A percentile compares a stretch with the other conserved stretches of the same genome.
Evolutionary conservation across 768 basidiomycete species (phyloP).

Genomic region (Russula foetens): DNA sequence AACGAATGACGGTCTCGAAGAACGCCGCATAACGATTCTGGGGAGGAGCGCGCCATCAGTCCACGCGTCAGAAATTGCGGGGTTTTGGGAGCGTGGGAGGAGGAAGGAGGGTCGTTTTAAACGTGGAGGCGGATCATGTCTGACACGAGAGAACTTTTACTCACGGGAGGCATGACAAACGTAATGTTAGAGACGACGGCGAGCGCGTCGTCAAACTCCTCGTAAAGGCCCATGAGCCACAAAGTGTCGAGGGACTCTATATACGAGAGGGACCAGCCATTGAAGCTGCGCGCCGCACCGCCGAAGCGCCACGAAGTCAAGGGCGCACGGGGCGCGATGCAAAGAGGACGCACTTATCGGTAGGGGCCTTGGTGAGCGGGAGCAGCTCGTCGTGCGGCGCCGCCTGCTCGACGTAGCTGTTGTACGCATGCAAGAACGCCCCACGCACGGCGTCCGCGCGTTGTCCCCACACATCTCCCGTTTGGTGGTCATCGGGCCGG

Average conservation of each 20-base stretch:
- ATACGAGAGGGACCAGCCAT: conserved; percentile 71
- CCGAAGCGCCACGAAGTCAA: not conserved
- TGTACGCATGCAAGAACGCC: conserved; percentile 61
- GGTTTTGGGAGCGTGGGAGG: no score
- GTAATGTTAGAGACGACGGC: conserved; percentile 41
- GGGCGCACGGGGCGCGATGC: not conserved
- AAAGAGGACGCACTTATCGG: conserved; percentile 41
- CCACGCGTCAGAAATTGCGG: not conserved
- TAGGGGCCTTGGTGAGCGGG: conserved; percentile 40
- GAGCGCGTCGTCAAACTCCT: conserved; percentile 62
- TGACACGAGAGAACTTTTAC: not conserved
- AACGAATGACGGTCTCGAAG: conserved; percentile 88
- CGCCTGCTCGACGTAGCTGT: conserved; percentile 52
- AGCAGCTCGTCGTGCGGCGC: conserved; percentile 53
- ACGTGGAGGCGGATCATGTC: not conserved
- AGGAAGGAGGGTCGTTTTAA: no score
- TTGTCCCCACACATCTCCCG: conserved; percentile 35
- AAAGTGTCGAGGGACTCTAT: conserved; percentile 85
- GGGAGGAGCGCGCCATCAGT: no score
- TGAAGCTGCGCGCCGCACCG: conserved; percentile 41
- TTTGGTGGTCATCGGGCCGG: not conserved
- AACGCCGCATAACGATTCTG: conserved; percentile 39
- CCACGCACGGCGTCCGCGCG: conserved; percentile 49
- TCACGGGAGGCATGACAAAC: conserved; percentile 40
- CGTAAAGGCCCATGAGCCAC: conserved; percentile 66